Base-by-base conservation (phyloP, 345 rosid species). In the Hirschfeldia incana region DNA sequence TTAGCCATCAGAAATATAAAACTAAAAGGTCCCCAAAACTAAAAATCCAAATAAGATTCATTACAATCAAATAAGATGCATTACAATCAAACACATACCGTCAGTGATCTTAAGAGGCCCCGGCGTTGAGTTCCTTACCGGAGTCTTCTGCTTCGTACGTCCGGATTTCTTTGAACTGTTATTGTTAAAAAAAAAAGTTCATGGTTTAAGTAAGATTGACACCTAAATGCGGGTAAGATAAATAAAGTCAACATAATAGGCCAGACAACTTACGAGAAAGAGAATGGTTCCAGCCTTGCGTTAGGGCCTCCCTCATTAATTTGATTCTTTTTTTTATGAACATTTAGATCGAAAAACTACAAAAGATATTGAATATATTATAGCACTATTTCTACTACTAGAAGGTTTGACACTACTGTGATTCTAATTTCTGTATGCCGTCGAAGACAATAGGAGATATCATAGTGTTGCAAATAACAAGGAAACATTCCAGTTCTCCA, bases 271-370 rank as follows among this genome's bases (percentile, higher is more conserved):
- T 85, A 92, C 99, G 89, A 86, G 76, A 82, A 91, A 86, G 78
- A 85, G 85, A 92, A 90, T 4, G 97, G 89, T 83, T 96, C 95
- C 57, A 86, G 95, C 85, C 89, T 92, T 42, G 99, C 98, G 87
- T 96, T 97, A 83, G 85, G 77, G 51, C 86, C 91, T 61, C 87
- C 92, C 12, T 93, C 88, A 86, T 85, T 85, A 72, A 84, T 81
- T 97, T 93, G 87, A 2, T 34, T 16, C 53, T 61, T 8, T 37
- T 2, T 29, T 29, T 29, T 29, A 29, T 8, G 36, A 33, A 33
- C 7, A 4, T 33, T 36, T 21, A 21, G 21, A 21, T 21, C 21
- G 49, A 10, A 42, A 11, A 60, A 26, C 42, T 60, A 67, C 36
- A 33, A 67, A 34, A 10, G 26, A 16, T 34, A 68, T 29, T 4